Evolutionary conservation across 768 basidiomycete genomes (phyloP).

Genomic region (Lactifluus rugatus): DNA sequence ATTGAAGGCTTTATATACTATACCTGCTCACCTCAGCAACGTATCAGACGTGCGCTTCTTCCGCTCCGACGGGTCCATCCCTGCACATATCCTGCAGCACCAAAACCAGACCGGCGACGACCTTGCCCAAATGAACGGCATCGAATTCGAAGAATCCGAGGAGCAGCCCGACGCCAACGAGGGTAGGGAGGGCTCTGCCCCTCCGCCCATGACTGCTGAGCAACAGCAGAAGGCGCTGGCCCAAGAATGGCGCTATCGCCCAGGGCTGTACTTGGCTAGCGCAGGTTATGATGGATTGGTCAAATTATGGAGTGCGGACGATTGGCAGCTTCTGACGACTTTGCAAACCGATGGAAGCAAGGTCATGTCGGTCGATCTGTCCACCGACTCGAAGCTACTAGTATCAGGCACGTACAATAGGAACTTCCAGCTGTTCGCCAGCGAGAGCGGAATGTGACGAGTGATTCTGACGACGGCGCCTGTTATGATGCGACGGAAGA

Average conservation of each 20-base stretch:
- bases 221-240: constrained; percentile 27
- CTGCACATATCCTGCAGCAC: constrained; percentile 28
- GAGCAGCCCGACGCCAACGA: constrained; percentile 23
- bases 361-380: constrained; percentile 96
- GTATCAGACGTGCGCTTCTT: constrained; percentile 96
- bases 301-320: constrained; percentile 95
- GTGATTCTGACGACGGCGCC: background rate
- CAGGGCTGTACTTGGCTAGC: constrained; percentile 88
- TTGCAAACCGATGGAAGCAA: constrained; percentile 94
- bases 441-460: constrained; percentile 29
- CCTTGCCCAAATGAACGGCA: constrained; percentile 39
- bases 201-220: constrained; percentile 6
- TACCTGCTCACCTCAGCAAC: constrained; percentile 92
- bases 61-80: constrained; percentile 45
- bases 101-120: constrained; percentile 19
- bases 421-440: constrained; percentile 88
- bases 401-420: constrained; percentile 90
- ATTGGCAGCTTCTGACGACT: constrained; percentile 87
- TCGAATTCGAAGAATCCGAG: constrained; percentile 28
- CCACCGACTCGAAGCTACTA: constrained; percentile 70
- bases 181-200: constrained; percentile 4
- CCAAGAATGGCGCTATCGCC: constrained; percentile 73
- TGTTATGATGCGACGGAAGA: background rate
- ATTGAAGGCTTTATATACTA: constrained; percentile 86
- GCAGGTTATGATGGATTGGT: constrained; percentile 92